These are phyloP conservation scores for Shiraia sp. DNA, from an alignment of 2,329 filamentous ascomycete genomes.

Conservation along the genomic window DNA sequence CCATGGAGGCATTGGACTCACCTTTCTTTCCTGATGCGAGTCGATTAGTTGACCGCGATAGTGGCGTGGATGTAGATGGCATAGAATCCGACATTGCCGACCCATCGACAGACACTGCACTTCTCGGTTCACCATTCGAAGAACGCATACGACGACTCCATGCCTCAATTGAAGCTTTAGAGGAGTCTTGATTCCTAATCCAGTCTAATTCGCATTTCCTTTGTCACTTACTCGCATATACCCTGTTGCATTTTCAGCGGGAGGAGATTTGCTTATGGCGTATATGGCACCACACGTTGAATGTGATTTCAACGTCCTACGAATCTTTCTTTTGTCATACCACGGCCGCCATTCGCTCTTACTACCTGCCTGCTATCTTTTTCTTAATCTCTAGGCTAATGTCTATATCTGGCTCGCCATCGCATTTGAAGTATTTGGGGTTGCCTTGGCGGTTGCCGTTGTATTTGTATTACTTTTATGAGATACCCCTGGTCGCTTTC, in stretches of 20 bases:
- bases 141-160: constrained; percentile 30
- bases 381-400: constrained; percentile 11
- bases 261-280: constrained; percentile 21
- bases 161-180: constrained; percentile 23
- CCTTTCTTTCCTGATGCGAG: constrained; percentile 19
- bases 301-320: constrained; percentile 40
- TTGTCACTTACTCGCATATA: constrained; percentile 17
- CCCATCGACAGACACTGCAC: constrained; percentile 19
- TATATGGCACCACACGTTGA: constrained; percentile 32
- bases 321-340: constrained; percentile 35
- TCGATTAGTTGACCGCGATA: constrained; percentile 42
- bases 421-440: constrained; percentile 2
- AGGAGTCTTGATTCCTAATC: constrained; percentile 14
- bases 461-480: constrained; percentile 33
- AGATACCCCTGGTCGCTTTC: constrained; percentile 31
- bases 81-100: constrained; percentile 22
- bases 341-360: constrained; percentile 5
- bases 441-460: constrained; percentile 7
- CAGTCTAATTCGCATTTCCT: constrained; percentile 3
- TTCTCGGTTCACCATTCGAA: constrained; percentile 33
- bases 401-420: constrained; percentile 15
- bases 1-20: constrained; percentile 22
- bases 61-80: constrained; percentile 41
- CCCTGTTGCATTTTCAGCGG: constrained; percentile 7
- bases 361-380: too few relatives aligned